Conservation (phyloP, 495 filamentous ascomycete genomes). For the Filosporella fistucella region DNA sequence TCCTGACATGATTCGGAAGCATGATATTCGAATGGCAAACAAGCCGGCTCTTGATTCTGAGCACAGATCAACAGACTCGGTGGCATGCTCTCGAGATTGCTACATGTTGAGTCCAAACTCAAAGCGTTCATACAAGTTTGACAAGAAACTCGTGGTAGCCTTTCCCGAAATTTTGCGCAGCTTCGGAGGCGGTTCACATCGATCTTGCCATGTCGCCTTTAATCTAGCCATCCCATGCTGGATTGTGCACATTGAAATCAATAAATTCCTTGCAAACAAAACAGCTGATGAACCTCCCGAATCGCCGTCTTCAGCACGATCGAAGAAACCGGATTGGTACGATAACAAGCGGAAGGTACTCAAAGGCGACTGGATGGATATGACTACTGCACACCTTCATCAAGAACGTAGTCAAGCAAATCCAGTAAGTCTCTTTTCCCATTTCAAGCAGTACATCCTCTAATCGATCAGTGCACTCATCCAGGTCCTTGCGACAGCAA, state of each 20-base stretch:
- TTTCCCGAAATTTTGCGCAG: constrained; percentile 14
- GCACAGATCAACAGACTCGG: neutral
- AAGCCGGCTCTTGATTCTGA: neutral
- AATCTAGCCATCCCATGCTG: constrained; percentile 41
- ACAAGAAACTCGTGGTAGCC: neutral
- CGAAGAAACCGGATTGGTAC: constrained; percentile 22
- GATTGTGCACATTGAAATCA: constrained; percentile 42
- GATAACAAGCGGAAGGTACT: constrained; percentile 20
- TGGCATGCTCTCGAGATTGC: constrained; percentile 15
- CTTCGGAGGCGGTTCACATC: constrained; percentile 3
- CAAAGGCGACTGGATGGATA: constrained; percentile 16
- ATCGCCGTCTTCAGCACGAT: neutral
- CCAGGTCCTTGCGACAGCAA: constrained; percentile 20
- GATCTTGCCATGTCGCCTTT: constrained; percentile 24
- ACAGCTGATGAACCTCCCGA: neutral
- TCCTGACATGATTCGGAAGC: neutral
- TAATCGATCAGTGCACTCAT: constrained; percentile 14
- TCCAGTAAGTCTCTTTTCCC: constrained; percentile 14
- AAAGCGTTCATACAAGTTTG: neutral
- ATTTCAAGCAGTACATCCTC: neutral
- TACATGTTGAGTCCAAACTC: neutral
- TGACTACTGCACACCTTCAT: constrained; percentile 21
- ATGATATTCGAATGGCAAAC: neutral
- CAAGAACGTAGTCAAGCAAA: constrained; percentile 19
- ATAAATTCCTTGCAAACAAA: constrained; percentile 15